These are phyloP conservation scores for Amorphotheca resinae DNA, from an alignment of 495 filamentous ascomycete species.

Conservation along the genomic window DNA sequence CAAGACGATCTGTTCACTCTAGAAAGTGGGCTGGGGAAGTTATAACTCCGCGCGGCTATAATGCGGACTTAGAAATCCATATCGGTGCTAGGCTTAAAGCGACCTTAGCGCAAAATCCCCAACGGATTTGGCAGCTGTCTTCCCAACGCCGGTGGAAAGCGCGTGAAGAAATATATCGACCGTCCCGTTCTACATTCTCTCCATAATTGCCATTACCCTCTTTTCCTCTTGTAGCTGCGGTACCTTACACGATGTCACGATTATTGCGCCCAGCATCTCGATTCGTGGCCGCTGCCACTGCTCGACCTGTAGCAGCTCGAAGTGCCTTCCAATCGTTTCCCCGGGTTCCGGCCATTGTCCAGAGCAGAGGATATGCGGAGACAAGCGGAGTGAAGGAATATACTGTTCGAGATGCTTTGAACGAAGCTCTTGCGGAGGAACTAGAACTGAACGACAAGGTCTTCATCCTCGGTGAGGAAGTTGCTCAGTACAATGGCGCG, in stretches of 20 bases:
- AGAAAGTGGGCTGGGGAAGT: no score
- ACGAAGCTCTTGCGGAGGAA: conserved; percentile 96
- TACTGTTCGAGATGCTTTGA: conserved; percentile 91
- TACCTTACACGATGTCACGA: conserved; percentile 42
- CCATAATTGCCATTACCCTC: conserved; percentile 15
- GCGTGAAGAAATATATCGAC: not conserved
- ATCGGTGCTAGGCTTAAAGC: no score
- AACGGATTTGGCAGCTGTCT: conserved; percentile 1
- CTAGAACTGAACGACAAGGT: conserved; percentile 88
- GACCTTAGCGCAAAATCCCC: not conserved
- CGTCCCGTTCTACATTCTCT: not conserved
- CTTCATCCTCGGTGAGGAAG: conserved; percentile 93
- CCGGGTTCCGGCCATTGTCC: conserved; percentile 28
- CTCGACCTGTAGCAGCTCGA: conserved; percentile 37
- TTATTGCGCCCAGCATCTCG: conserved; percentile 72
- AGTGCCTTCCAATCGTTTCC: conserved; percentile 36
- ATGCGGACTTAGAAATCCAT: no score
- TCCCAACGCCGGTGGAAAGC: not conserved
- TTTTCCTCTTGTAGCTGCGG: conserved; percentile 18
- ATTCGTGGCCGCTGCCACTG: conserved; percentile 53
- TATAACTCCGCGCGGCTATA: no score
- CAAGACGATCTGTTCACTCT: no score
- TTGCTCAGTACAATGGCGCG: conserved; percentile 98
- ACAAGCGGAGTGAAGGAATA: conserved; percentile 70
- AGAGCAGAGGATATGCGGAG: conserved; percentile 41